phyloP scores from a whole-genome alignment of 805 yeast genomes.

The Yarrowia sp. region DNA sequence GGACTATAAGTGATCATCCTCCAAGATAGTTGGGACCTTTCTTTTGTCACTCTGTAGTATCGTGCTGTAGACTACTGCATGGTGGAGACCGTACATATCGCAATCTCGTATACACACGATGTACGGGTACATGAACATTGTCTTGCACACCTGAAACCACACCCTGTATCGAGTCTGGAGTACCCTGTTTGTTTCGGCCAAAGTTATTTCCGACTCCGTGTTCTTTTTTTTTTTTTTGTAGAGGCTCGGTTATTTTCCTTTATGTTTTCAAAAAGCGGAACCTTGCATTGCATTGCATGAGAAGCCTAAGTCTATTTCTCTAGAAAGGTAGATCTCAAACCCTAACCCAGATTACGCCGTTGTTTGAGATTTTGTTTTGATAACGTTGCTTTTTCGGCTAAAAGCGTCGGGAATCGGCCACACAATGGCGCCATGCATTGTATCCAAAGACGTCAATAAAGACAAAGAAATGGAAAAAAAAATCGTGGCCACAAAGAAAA shows the following conservation, averaged over 20 bases:
- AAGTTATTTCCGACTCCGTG: constrained; percentile 5
- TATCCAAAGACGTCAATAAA: background rate
- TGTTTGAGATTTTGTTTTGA: constrained; percentile 13
- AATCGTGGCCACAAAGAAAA: background rate
- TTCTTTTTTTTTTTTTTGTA: background rate
- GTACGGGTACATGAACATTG: no score
- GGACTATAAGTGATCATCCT: background rate
- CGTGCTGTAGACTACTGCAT: no score
- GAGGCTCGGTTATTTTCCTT: background rate
- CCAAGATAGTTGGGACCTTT: background rate
- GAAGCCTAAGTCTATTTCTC: background rate
- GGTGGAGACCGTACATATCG: no score
- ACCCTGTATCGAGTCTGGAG: constrained; percentile 2
- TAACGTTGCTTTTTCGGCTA: constrained; percentile 19
- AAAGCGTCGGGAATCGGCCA: constrained; percentile 10
- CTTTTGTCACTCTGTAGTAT: no score
- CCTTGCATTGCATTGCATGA: background rate
- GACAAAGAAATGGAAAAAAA: no score
- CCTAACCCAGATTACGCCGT: constrained; percentile 1
- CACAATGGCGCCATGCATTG: constrained; percentile 15
- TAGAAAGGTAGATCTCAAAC: background rate
- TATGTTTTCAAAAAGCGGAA: background rate
- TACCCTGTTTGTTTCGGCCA: background rate
- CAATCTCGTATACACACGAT: no score
- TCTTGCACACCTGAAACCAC: background rate